Conservation (phyloP, 768 basidiomycete species). For the Suillus brevipes region DNA sequence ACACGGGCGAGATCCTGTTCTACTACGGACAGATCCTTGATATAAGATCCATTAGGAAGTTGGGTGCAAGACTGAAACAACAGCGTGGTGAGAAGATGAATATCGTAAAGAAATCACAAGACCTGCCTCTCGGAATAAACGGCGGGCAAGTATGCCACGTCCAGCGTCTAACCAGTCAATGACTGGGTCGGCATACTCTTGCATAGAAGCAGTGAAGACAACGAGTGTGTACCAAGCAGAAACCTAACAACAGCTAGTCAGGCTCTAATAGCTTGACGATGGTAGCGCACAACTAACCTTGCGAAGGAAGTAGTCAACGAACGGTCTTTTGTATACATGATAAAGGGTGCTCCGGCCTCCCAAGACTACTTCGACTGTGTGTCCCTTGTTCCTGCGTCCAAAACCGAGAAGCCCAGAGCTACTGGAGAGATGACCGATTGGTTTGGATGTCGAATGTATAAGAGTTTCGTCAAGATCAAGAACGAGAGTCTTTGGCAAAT, state of each 20-base stretch:
- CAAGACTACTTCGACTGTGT: conserved; percentile 91
- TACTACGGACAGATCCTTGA: conserved; percentile 87
- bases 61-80: conserved; percentile 81
- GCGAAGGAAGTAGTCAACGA: conserved; percentile 91
- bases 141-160: conserved; percentile 82
- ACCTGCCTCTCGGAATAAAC: conserved; percentile 90
- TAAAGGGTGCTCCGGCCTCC: conserved; percentile 89
- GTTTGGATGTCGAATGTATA: conserved; percentile 93
- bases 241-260: conserved; percentile 55
- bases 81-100: conserved; percentile 8
- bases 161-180: conserved; percentile 99
- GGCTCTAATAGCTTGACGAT: not conserved
- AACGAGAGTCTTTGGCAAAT: conserved; percentile 90
- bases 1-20: conserved; percentile 91
- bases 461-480: conserved; percentile 98
- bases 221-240: conserved; percentile 98
- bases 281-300: conserved; percentile 52
- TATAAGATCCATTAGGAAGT: conserved; percentile 89
- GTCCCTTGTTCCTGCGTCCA: conserved; percentile 61
- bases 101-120: not conserved
- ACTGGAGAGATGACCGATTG: conserved; percentile 48
- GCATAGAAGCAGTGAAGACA: conserved; percentile 98
- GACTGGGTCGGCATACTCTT: conserved; percentile 98
- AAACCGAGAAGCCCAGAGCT: conserved; percentile 66
- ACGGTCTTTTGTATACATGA: conserved; percentile 97